phyloP scores from a whole-genome alignment of 306 rosid species.

The Glycine latifolia region DNA sequence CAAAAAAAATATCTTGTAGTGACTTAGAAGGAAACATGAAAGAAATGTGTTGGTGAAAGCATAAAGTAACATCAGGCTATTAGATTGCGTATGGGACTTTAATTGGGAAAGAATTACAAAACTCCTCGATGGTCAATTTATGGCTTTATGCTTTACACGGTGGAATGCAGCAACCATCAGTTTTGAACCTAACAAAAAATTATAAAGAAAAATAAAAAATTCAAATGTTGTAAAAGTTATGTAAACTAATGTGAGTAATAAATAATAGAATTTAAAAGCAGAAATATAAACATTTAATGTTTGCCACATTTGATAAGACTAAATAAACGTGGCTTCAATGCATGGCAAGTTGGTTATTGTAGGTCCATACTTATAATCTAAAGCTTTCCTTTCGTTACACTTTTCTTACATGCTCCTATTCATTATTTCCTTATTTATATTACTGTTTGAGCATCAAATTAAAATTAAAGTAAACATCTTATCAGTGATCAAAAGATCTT shows the following conservation, averaged over 20 bases:
- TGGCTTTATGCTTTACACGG: conserved; percentile 23
- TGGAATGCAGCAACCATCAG: background rate
- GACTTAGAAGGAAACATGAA: background rate
- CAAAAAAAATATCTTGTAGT: background rate
- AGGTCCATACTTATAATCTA: conserved; percentile 32
- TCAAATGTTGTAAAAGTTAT: no score
- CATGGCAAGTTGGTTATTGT: background rate
- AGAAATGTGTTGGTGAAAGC: background rate
- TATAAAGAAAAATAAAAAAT: no score
- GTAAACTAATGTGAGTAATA: no score
- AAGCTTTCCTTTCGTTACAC: conserved; percentile 18
- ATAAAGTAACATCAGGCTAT: background rate
- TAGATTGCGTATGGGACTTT: conserved; percentile 3
- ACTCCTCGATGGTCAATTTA: background rate
- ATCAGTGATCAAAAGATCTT: conserved; percentile 19
- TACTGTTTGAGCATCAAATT: background rate
- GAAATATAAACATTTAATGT: no score
- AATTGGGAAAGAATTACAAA: background rate
- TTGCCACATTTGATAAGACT: background rate
- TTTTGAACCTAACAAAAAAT: background rate
- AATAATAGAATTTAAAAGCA: no score
- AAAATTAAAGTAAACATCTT: conserved; percentile 37
- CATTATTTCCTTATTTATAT: background rate
- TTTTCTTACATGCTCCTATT: background rate
- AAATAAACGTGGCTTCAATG: conserved; percentile 6